Percentiles rank a stretch among this genome's conserved stretches.
phyloP scores from a whole-genome alignment of 805 yeast species.

The Sugiyamaella chiloensis region DNA sequence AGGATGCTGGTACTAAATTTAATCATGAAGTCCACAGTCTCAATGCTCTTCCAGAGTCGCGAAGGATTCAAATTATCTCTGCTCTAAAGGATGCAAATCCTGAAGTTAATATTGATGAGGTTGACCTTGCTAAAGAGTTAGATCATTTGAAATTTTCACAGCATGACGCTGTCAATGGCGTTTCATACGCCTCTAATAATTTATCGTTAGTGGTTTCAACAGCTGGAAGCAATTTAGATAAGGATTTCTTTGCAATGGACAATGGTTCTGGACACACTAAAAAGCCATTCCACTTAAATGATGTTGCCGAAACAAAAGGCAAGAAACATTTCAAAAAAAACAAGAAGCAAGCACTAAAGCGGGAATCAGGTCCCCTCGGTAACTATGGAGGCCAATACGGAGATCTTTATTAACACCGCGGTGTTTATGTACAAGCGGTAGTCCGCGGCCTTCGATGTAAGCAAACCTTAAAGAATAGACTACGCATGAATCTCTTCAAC shows the following conservation, averaged over 20 bases:
- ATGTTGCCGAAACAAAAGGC: conserved; percentile 29
- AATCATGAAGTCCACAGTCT: conserved; percentile 73
- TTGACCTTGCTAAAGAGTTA: conserved; percentile 69
- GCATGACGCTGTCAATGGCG: conserved; percentile 68
- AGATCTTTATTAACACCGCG: conserved; percentile 16
- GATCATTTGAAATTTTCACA: conserved; percentile 72
- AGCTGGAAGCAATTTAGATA: conserved; percentile 79
- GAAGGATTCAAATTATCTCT: conserved; percentile 59
- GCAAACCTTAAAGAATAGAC: background rate
- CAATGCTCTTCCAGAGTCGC: conserved; percentile 61
- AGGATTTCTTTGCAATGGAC: conserved; percentile 76
- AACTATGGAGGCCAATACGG: conserved; percentile 20
- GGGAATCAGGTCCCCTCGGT: conserved; percentile 1
- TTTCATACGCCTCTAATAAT: conserved; percentile 59
- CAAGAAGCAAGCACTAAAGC: conserved; percentile 40
- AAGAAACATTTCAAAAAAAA: conserved; percentile 76
- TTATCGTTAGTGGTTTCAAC: conserved; percentile 42
- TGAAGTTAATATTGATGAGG: conserved; percentile 44
- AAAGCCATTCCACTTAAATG: conserved; percentile 64
- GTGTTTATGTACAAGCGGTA: background rate
- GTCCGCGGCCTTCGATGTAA: background rate
- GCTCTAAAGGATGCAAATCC: conserved; percentile 49
- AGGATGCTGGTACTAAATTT: conserved; percentile 63
- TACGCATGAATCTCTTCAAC: no score
- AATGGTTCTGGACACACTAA: conserved; percentile 58